Conservation (phyloP, 106 monocot genomes). For the Agapanthus africanus region DNA sequence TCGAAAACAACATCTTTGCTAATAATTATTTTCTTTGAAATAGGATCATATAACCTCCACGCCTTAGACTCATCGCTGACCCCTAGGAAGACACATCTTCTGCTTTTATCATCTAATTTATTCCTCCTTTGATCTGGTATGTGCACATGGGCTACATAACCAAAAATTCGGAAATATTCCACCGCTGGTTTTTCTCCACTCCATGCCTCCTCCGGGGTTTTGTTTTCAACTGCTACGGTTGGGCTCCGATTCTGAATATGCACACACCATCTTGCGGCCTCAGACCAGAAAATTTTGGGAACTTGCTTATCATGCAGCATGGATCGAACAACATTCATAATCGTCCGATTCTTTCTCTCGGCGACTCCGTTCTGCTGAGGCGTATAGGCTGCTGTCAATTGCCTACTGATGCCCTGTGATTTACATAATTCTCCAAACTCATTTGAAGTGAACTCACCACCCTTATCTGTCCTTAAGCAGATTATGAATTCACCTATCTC, state of each 20-base stretch:
- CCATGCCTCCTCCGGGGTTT: conserved; percentile 3
- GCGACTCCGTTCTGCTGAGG: conserved; percentile 2
- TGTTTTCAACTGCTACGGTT: not conserved
- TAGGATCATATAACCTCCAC: not conserved
- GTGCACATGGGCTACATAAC: not conserved
- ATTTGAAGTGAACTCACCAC: conserved; percentile 2
- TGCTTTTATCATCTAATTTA: not conserved
- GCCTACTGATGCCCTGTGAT: not conserved
- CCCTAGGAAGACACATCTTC: not conserved
- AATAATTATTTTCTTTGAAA: conserved; percentile 1
- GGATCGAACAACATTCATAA: conserved; percentile 2
- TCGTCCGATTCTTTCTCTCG: conserved; percentile 1
- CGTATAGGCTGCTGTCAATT: conserved; percentile 6
- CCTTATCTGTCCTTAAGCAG: not conserved
- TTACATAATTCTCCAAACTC: conserved; percentile 2
- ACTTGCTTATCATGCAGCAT: not conserved
- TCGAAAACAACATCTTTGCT: conserved; percentile 2
- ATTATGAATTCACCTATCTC: too few species aligned
- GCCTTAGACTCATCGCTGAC: conserved; percentile 5
- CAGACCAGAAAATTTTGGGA: not conserved
- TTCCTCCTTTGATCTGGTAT: not conserved
- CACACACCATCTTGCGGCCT: not conserved
- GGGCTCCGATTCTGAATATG: conserved; percentile 1
- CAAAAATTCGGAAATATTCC: conserved; percentile 2
- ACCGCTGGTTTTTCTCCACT: not conserved